These are phyloP conservation scores for Exophiala sp. DNA, from an alignment of 2,329 filamentous ascomycete genomes.

Conservation along the genomic window DNA sequence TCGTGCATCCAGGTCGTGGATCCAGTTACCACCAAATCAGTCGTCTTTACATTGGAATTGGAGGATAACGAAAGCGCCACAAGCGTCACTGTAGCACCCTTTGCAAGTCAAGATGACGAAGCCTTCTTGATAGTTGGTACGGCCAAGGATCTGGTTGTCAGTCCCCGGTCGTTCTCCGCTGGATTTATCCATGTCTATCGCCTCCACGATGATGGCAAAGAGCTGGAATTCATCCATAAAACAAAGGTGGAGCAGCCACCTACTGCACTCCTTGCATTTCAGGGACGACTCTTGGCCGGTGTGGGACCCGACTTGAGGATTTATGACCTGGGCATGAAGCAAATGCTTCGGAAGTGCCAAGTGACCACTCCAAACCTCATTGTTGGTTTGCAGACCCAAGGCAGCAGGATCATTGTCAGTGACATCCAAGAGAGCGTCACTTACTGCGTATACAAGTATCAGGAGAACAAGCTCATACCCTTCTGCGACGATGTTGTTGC, in stretches of 20 bases:
- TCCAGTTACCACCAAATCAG: constrained; percentile 65
- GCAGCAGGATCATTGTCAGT: constrained; percentile 82
- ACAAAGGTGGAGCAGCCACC: constrained; percentile 87
- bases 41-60: constrained; percentile 73
- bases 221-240: constrained; percentile 92
- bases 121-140: constrained; percentile 91
- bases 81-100: constrained; percentile 75
- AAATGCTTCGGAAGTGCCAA: constrained; percentile 87
- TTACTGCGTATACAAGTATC: constrained; percentile 87
- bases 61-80: constrained; percentile 88
- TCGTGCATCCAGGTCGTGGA: constrained; percentile 93
- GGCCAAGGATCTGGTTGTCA: constrained; percentile 79
- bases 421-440: constrained; percentile 90
- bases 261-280: constrained; percentile 84
- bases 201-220: constrained; percentile 77
- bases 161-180: constrained; percentile 65
- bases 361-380: constrained; percentile 77
- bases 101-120: constrained; percentile 82
- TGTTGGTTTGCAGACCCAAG: constrained; percentile 80
- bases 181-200: constrained; percentile 92
- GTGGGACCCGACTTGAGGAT: constrained; percentile 75
- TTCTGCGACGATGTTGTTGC: constrained; percentile 87
- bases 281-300: constrained; percentile 81
- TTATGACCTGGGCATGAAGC: constrained; percentile 89
- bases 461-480: constrained; percentile 84